Evolutionary conservation across 2,329 filamentous ascomycete genomes (phyloP).

Genomic region (Cyclaneusma minus): DNA sequence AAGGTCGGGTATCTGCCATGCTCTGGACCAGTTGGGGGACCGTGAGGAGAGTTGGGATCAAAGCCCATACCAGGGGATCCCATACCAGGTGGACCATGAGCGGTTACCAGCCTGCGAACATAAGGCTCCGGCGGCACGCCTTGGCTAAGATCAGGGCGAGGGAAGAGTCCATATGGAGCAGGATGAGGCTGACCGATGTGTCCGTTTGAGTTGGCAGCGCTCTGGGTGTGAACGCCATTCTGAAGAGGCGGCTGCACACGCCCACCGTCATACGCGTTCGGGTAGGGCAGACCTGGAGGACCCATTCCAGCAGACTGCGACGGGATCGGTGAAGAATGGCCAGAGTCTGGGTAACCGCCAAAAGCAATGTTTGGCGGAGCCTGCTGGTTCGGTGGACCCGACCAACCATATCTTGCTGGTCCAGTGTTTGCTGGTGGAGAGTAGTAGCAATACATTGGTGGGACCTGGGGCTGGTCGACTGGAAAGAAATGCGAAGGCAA

Average conservation of each 20-base stretch:
- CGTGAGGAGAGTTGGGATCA: constrained; percentile 19
- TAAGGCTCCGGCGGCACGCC: constrained; percentile 8
- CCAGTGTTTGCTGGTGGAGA: constrained; percentile 17
- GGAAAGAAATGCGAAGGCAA: no score
- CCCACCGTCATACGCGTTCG: constrained; percentile 5
- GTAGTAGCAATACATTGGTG: constrained; percentile 8
- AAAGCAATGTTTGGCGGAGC: constrained; percentile 28
- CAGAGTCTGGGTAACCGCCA: constrained; percentile 36
- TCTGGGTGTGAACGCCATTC: no score
- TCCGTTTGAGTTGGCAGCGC: no score
- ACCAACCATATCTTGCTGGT: constrained; percentile 9
- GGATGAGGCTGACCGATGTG: no score
- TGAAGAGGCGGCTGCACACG: constrained; percentile 1
- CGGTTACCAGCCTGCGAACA: constrained; percentile 13
- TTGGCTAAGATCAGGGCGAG: constrained; percentile 6
- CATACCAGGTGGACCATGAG: constrained; percentile 17
- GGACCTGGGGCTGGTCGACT: constrained; percentile 3
- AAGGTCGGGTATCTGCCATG: constrained; percentile 17
- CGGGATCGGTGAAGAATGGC: constrained; percentile 39
- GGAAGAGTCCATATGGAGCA: no score
- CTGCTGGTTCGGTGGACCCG: constrained; percentile 7
- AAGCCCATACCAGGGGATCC: no score
- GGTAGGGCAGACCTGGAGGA: constrained; percentile 15
- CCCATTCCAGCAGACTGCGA: constrained; percentile 31
- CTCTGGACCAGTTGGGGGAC: constrained; percentile 13